A percentile compares a stretch with the other conserved stretches of the same genome.
Conservation (phyloP, 176 grass and related monocot genomes). For the Oryza brachyantha region DNA sequence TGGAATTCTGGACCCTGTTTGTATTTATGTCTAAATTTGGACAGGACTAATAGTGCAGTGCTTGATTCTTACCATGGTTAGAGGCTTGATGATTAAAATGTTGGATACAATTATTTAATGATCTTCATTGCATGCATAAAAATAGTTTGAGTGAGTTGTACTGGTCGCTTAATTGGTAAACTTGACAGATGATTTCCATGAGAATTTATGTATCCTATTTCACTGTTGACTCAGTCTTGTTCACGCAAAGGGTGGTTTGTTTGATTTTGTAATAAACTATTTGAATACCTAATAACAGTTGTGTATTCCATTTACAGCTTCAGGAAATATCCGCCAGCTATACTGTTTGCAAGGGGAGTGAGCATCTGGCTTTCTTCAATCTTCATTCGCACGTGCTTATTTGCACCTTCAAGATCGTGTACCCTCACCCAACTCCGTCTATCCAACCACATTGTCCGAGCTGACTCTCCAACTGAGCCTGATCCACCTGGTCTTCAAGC, state of each 20-base stretch:
- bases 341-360: slow-evolving; percentile 63
- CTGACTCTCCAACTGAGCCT: slow-evolving; percentile 15
- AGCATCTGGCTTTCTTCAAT: background rate
- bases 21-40: slow-evolving; percentile 10
- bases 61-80: slow-evolving; percentile 5
- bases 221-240: background rate
- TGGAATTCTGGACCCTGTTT: background rate
- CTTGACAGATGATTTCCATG: background rate
- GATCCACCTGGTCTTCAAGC: background rate
- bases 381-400: background rate
- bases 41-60: background rate
- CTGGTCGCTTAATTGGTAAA: background rate
- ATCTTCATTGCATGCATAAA: background rate
- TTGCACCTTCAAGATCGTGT: slow-evolving; percentile 4
- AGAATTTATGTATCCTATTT: background rate
- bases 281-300: background rate
- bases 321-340: slow-evolving; percentile 87
- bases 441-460: background rate
- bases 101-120: background rate
- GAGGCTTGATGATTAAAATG: background rate
- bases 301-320: slow-evolving; percentile 51
- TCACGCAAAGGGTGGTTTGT: background rate
- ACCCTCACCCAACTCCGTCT: slow-evolving; percentile 6
- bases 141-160: background rate
- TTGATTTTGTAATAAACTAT: slow-evolving; percentile 4